Evolutionary conservation across 1,284 basidiomycete species (phyloP), one percentile per base, ranked within the genome.

Genomic region (Albatrellus sp.): DNA sequence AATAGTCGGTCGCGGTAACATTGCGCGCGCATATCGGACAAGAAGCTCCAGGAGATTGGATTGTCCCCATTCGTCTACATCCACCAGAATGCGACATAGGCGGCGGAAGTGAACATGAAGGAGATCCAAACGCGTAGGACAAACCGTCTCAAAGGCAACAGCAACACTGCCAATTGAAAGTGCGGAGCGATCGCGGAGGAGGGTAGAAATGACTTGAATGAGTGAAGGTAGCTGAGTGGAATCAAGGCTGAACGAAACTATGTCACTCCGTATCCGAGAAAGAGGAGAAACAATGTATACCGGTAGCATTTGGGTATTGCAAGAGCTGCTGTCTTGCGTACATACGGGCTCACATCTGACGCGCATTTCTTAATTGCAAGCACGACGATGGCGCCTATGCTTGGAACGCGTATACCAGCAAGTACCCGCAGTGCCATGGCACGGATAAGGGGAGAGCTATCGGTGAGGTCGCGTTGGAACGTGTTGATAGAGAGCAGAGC

Each of bases 51-150:
- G 67, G 7, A 92, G 65, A 37, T 83, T 76, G 4, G 87, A 74
- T 60, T 98, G 96, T 0, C 90, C 90, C 94, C 94, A 98, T 59
- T 96, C 92, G 56, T 98, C 94, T 13, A 87, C 83, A 55, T 99
- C 93, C 29, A 89, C 73, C 1, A 98, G 67, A 12, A 88, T 72
- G 38, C 76, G 73, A 57, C 91, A 97, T 39, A 94, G 69, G 37
- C 86, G 78, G 24, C 93, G 74, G 56, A 88, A 98, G 56, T 94
- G 87, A 19, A 75, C 74, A 58, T 98, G 96, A 0, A 98, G 63
- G 5, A 97, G 75, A 55, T 94, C 88, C 28, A 91, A 72, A 19
- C 83, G 74, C 0, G 85, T 81, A 0, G 90, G 87, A 57, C 88
- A 91, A 19, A 96, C 75, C 1, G 76, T 71, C 46, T 83, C 75